Evolutionary conservation across 2,329 filamentous ascomycete genomes (phyloP).

Genomic region (Tympanopsis confertula): DNA sequence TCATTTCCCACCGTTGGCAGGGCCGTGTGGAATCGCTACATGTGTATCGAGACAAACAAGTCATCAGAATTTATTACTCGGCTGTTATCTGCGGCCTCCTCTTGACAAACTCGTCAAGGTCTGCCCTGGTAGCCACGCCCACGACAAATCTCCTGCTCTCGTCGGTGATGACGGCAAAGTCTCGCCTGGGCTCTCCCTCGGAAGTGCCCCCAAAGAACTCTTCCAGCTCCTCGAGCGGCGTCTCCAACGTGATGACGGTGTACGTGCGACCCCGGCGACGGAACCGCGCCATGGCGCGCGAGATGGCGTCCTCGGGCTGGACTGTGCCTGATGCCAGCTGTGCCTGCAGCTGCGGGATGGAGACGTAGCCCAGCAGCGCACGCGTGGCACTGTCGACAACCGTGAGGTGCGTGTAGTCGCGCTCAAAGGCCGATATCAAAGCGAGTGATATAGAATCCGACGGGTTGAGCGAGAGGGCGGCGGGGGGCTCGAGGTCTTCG

Average conservation of each 20-base stretch:
- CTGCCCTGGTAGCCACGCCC: slow-evolving; percentile 76
- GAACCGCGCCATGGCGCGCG: slow-evolving; percentile 81
- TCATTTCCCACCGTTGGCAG: no score
- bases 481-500: slow-evolving; percentile 87
- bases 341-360: slow-evolving; percentile 75
- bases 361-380: slow-evolving; percentile 82
- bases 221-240: slow-evolving; percentile 82
- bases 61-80: no score
- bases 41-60: no score
- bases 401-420: slow-evolving; percentile 91
- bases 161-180: slow-evolving; percentile 95
- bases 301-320: slow-evolving; percentile 64
- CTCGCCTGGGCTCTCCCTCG: slow-evolving; percentile 46
- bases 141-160: slow-evolving; percentile 78
- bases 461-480: slow-evolving; percentile 79
- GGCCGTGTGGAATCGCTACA: no score
- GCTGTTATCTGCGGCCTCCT: no score
- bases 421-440: slow-evolving; percentile 75
- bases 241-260: slow-evolving; percentile 86
- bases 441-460: slow-evolving; percentile 69
- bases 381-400: slow-evolving; percentile 68
- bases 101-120: slow-evolving; percentile 93
- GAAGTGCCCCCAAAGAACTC: slow-evolving; percentile 71
- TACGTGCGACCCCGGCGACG: slow-evolving; percentile 67
- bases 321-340: slow-evolving; percentile 64